A percentile compares a stretch with the other conserved stretches of the same genome.
Evolutionary conservation across 345 rosid genomes (phyloP).

Genomic region (Lepidium africanum): DNA sequence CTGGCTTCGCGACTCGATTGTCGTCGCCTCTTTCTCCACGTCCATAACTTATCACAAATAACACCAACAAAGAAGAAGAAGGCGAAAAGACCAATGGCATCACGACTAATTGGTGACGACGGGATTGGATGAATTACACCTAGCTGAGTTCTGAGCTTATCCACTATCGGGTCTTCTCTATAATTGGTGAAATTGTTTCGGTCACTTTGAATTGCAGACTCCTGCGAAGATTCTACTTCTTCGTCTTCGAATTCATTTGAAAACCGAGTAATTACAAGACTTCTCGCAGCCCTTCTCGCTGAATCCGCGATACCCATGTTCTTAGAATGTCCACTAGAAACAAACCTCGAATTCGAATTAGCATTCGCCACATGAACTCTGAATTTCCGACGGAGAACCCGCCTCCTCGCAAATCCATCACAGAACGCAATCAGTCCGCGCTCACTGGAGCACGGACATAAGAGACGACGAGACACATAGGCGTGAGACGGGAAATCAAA

Average conservation of each 20-base stretch:
- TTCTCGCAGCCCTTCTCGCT: constrained; percentile 30
- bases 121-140: constrained; percentile 93
- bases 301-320: constrained; percentile 31
- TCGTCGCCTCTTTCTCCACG: constrained; percentile 47
- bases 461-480: constrained; percentile 8
- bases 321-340: constrained; percentile 30
- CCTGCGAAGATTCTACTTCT: constrained; percentile 26
- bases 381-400: constrained; percentile 10
- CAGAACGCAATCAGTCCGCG: constrained; percentile 14
- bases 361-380: not conserved
- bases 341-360: constrained; percentile 29
- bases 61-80: constrained; percentile 96
- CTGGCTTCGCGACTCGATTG: constrained; percentile 23
- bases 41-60: constrained; percentile 81
- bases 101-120: constrained; percentile 70
- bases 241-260: constrained; percentile 45
- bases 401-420: constrained; percentile 17
- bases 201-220: constrained; percentile 35
- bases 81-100: constrained; percentile 53
- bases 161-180: constrained; percentile 78
- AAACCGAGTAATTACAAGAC: constrained; percentile 34
- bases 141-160: constrained; percentile 79
- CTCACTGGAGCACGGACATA: constrained; percentile 45
- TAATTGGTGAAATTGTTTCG: constrained; percentile 48
- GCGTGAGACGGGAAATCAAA: constrained; percentile 15